Base-by-base conservation (phyloP, 75 land plant species). In the Chamaecyparis obtusa region DNA sequence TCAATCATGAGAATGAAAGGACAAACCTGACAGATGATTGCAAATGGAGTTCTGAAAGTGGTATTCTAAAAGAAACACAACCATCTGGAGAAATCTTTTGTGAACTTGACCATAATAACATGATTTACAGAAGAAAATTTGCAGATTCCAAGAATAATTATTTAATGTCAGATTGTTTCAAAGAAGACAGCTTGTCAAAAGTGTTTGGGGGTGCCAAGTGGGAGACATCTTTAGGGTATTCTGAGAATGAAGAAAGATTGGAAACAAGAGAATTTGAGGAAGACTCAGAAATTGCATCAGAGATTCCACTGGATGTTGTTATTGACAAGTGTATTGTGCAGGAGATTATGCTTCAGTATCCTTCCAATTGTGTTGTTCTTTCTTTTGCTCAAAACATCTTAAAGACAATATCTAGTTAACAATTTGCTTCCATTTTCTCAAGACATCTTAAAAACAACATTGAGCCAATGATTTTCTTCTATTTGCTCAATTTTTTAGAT, bases 321-420 rank as follows among this genome's bases (percentile, higher is more conserved):
- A 91, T 98, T 88, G 91, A 93, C 76, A 91, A 91, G 85, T 94
- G 99, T 88, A 88, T 98, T 14, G 82, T 90, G 81, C 94, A 95
- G 85, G 99, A 98, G 87, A 94, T 98, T 21, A 87, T 93, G 84
- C 93, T 94, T 81, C 99, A 98, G 99, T 98, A 98, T 98, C 99
- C 96, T 94, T 91, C 24, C 16, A 32, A 36, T 27, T 33, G 19
- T 55, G 56, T 1, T 16, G 16, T n/a, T 41, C 24, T n/a, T 44
- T 48, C 15, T 21, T 27, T 56, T 19, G 1, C 41, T 39, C 41
- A 39, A 39, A 2, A 1, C 41, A 39, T 39, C 2, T 39, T 39
- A 39, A 39, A 39, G 41, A 39, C 41, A 39, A 39, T 39, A 39
- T 39, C 2, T 39, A 39, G 41, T 39, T 39, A 39, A 39, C 2